Percentiles rank a stretch among this genome's conserved stretches.
Evolutionary conservation across 2,329 filamentous ascomycete genomes (phyloP).

Genomic region (Curvularia verruculosa): DNA sequence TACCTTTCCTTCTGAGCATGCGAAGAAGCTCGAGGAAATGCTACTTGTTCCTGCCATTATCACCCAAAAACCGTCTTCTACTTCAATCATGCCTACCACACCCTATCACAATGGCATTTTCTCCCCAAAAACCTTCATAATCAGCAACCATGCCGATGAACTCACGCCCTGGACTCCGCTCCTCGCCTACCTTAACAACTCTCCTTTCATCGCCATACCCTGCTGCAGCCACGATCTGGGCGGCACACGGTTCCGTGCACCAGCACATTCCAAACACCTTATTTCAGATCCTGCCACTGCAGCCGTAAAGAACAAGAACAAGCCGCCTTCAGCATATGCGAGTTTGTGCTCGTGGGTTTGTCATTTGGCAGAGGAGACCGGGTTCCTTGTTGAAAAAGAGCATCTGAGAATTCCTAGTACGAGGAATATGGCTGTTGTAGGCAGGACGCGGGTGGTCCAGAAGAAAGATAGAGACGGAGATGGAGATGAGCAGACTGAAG

Average conservation of each 20-base stretch:
- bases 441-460: slow-evolving; percentile 60
- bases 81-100: slow-evolving; percentile 32
- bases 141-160: slow-evolving; percentile 97
- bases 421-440: slow-evolving; percentile 81
- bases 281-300: slow-evolving; percentile 22
- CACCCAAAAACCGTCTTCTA: slow-evolving; percentile 24
- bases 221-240: slow-evolving; percentile 91
- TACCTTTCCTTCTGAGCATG: slow-evolving; percentile 64
- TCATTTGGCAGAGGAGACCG: slow-evolving; percentile 71
- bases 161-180: slow-evolving; percentile 95
- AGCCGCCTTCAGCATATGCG: slow-evolving; percentile 74
- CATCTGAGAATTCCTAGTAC: slow-evolving; percentile 92
- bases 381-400: slow-evolving; percentile 79
- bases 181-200: slow-evolving; percentile 74
- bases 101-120: slow-evolving; percentile 68
- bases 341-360: slow-evolving; percentile 81
- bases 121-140: slow-evolving; percentile 78
- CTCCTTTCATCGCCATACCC: slow-evolving; percentile 89
- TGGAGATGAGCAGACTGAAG: slow-evolving; percentile 54
- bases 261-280: slow-evolving; percentile 27
- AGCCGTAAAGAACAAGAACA: slow-evolving; percentile 39
- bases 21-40: slow-evolving; percentile 61
- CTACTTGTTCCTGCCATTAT: slow-evolving; percentile 64
- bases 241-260: slow-evolving; percentile 74
- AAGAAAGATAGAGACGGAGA: slow-evolving; percentile 14